Evolutionary conservation across 2,329 filamentous ascomycete species (phyloP).

Genomic region (Pleurostoma richardsiae): DNA sequence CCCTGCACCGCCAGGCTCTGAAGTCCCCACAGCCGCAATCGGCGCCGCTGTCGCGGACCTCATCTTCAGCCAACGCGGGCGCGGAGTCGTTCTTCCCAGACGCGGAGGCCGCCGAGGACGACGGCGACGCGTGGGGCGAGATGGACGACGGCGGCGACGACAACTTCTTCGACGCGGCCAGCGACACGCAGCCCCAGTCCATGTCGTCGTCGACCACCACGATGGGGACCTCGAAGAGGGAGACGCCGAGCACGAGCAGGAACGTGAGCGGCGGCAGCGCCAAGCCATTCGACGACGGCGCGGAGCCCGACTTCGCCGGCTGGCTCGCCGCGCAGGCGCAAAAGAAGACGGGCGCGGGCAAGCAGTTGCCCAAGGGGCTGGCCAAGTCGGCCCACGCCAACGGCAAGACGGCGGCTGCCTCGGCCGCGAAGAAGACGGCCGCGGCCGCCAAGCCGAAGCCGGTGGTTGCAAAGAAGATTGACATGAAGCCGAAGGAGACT

Average conservation of each 20-base stretch:
- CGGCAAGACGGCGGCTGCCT: constrained; percentile 26
- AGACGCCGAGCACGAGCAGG: constrained; percentile 10
- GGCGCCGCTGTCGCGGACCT: constrained; percentile 37
- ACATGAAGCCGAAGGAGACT: constrained; percentile 58
- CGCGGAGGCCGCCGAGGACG: constrained; percentile 54
- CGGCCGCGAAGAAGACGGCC: constrained; percentile 33
- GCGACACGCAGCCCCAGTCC: constrained; percentile 9
- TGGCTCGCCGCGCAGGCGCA: constrained; percentile 86
- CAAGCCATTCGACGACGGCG: constrained; percentile 70
- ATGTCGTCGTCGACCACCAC: constrained; percentile 10
- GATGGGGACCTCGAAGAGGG: constrained; percentile 13
- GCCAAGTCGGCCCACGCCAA: constrained; percentile 46
- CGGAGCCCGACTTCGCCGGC: constrained; percentile 91
- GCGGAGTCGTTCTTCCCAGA: constrained; percentile 50
- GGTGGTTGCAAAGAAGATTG: constrained; percentile 58
- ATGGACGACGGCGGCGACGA: constrained; percentile 45
- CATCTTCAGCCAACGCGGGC: constrained; percentile 37
- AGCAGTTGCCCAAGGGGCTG: constrained; percentile 78
- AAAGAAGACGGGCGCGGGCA: constrained; percentile 58
- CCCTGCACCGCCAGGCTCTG: constrained; percentile 55
- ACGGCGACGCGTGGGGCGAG: constrained; percentile 71
- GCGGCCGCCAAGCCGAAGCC: constrained; percentile 38
- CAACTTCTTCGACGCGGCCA: constrained; percentile 28
- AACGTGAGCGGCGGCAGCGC: constrained; percentile 21
- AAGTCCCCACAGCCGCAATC: constrained; percentile 40